These are phyloP conservation scores for Penicillium tannophilum DNA, from an alignment of 495 filamentous ascomycete species.

Conservation along the genomic window DNA sequence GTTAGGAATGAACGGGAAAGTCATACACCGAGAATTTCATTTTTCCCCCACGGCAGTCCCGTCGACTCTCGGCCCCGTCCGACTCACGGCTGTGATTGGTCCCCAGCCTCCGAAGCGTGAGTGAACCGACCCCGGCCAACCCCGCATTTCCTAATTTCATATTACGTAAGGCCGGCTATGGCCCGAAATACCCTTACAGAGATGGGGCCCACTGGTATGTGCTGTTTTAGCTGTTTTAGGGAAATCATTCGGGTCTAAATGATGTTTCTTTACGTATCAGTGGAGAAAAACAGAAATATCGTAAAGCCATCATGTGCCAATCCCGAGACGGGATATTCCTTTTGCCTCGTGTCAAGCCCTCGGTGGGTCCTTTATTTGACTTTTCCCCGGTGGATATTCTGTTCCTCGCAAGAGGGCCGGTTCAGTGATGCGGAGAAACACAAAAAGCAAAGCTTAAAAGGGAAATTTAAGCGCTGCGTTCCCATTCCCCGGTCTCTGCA, in stretches of 20 bases:
- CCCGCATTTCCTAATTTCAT: slow-evolving; percentile 30
- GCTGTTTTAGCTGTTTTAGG: too few species aligned
- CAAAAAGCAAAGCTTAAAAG: slow-evolving; percentile 11
- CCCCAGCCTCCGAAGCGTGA: slow-evolving; percentile 35
- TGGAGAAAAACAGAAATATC: background rate
- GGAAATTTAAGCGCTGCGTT: slow-evolving; percentile 11
- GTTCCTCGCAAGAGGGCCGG: background rate
- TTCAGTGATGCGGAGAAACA: slow-evolving; percentile 12
- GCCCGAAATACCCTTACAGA: slow-evolving; percentile 2
- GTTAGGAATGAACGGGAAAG: slow-evolving; percentile 7
- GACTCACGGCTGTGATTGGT: slow-evolving; percentile 31
- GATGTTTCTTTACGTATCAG: too few species aligned
- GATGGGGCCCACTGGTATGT: too few species aligned
- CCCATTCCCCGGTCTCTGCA: background rate
- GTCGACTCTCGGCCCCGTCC: slow-evolving; percentile 30
- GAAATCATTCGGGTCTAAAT: too few species aligned
- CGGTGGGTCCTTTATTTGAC: slow-evolving; percentile 13
- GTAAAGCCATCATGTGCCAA: background rate
- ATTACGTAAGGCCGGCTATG: slow-evolving; percentile 30
- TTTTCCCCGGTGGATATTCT: slow-evolving; percentile 23
- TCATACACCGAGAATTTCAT: slow-evolving; percentile 26
- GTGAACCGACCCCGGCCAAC: slow-evolving; percentile 38
- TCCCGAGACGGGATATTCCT: slow-evolving; percentile 1
- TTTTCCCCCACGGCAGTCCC: slow-evolving; percentile 15
- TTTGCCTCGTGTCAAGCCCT: slow-evolving; percentile 2